Evolutionary conservation across 352 stramenopile species (phyloP), one percentile per base, ranked within the genome.

Genomic region (Globisporangium heterothallicum): DNA sequence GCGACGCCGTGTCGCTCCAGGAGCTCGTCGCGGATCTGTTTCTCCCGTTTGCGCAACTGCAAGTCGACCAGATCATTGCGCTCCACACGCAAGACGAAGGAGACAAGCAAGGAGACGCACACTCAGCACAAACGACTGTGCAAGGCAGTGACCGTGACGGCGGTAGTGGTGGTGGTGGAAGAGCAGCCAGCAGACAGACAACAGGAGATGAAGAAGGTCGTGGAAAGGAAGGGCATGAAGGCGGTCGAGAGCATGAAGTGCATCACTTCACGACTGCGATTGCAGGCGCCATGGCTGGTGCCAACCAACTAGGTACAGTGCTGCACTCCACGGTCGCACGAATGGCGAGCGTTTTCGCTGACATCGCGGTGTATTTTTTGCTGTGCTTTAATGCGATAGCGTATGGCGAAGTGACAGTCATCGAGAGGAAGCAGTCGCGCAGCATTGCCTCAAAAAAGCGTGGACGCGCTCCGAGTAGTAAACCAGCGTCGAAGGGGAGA

Each of bases 61-160:
- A 65, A 10, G 58, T 88, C 43, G 70, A 84, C 49, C 59, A 74
- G 41, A 52, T 83, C 38, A 29, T 84, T n/a, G 77, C 72, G 16
- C 42, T 83, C 27, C 67, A 76, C 40, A 56, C 64, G 22, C 51
- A 68, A n/a, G 10, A 3, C 32, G 32, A 38, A 4, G 32, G 6
- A 10, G n/a, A 38, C 2, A 4, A 30, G 34, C 8, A 41, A 18
- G 14, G 5, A 25, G 25, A 21, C 35, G 24, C 21, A 54, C 16
- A 13, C 12, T 16, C 32, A n/a, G 30, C 6, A 47, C 26, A n/a
- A 47, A 30, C 26, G 24, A 30, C 6, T 4, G 22, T 21, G 25
- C 19, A 1, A 43, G 22, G 29, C 45, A 38, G 38, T n/a, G 25
- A 10, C 8, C 19, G 16, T 10, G 22, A 18, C 32, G 2, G 4